Conservation (phyloP, 192 early-diverging fungal genomes). For the Coemansia sp. region DNA sequence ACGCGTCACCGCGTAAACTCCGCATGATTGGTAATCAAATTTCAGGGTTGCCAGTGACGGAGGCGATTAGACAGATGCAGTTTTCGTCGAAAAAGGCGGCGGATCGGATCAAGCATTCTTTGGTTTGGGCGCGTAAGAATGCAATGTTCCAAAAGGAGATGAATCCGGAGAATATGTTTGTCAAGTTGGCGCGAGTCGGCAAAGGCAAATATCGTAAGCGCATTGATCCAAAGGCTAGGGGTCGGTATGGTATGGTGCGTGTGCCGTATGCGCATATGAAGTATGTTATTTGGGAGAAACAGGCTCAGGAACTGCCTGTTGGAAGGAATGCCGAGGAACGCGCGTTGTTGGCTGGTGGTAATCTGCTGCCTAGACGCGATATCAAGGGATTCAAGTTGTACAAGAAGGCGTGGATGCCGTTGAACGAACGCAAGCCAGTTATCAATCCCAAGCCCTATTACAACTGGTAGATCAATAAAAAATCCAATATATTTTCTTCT, state of each 20-base stretch:
- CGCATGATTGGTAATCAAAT: constrained; percentile 75
- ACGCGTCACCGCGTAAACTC: constrained; percentile 70
- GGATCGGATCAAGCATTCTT: constrained; percentile 63
- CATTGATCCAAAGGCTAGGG: constrained; percentile 77
- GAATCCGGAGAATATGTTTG: constrained; percentile 62
- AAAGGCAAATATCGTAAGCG: constrained; percentile 79
- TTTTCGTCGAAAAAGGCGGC: constrained; percentile 73
- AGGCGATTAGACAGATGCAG: constrained; percentile 81
- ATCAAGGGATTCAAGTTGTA: constrained; percentile 68
- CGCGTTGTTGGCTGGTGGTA: constrained; percentile 24
- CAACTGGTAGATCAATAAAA: constrained; percentile 67
- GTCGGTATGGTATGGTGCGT: constrained; percentile 77
- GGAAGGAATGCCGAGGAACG: constrained; percentile 27
- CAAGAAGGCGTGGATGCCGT: constrained; percentile 70
- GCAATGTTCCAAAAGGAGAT: constrained; percentile 67
- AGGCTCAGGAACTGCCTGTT: constrained; percentile 24
- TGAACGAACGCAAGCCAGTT: constrained; percentile 74
- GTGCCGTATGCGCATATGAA: constrained; percentile 80
- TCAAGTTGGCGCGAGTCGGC: constrained; percentile 84
- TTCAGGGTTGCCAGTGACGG: constrained; percentile 62
- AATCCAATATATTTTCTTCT: constrained; percentile 6
- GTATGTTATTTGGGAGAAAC: constrained; percentile 74
- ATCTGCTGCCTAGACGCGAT: constrained; percentile 47
- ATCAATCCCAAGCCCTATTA: constrained; percentile 71
- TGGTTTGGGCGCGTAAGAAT: constrained; percentile 72